Base-by-base conservation (phyloP, 495 filamentous ascomycete species). In the Friedmanniomyces simplex region DNA sequence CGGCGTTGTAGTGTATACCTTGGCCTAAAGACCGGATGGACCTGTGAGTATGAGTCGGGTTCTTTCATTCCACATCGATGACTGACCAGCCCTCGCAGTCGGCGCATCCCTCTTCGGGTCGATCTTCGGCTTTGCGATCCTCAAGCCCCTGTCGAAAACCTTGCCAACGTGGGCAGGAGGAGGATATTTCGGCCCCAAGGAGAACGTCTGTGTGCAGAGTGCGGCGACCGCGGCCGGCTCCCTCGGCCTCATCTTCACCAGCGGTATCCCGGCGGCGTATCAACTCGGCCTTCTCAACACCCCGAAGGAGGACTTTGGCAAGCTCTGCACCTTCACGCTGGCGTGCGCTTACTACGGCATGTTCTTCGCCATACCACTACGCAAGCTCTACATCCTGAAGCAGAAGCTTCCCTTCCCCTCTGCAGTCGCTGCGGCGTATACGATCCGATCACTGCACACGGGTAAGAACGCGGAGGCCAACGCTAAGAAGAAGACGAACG, bases 301-400 rank as follows among this genome's bases (percentile, higher is more conserved):
- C 11, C 56, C 56, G 7, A 52, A 58, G 24, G 37, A 41, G 26
- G 56, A 58, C 22, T 58, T 58, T 26, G 56, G 56, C 34, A 58
- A 58, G 25, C 49, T 58, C 5, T 52, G 47, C 49, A 58, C 56
- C 12, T 28, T 58, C 47, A 58, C 49, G 1, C 37, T 58, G 1
- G 56, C 56, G 8, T 58, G 56, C 22, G 56, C 56, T 14, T 58
- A 52, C 50, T 58, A 52, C 49, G 56, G 56, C 56, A 58, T 58
- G 56, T 58, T 58, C 49, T 58, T 58, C 39, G 56, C 56, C 50
- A 58, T 58, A 25, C 56, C 56, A 14, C 56, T 58, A 6, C 47
- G 56, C 26, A 58, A 58, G 30, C 56, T 58, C 3, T 58, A 58
- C 41, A 58, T 58, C 25, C 56, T 58, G 12, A 48, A 58, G 34